Evolutionary conservation across 176 grass and related monocot genomes (phyloP).

Genomic region (Triticum dicoccoides): DNA sequence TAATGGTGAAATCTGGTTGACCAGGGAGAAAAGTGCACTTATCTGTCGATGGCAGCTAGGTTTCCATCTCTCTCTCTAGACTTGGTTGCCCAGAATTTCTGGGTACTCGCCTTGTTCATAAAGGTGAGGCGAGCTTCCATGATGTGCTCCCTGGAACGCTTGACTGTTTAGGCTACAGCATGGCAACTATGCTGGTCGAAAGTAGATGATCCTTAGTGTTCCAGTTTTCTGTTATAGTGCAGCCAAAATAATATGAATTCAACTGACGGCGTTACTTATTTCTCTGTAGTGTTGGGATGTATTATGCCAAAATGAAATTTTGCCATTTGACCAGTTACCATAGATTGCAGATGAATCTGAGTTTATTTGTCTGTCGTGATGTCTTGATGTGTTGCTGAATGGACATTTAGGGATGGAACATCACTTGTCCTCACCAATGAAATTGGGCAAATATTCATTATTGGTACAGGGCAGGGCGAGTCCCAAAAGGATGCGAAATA

Average conservation of each 20-base stretch:
- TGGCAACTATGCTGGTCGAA: background rate
- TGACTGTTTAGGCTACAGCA: background rate
- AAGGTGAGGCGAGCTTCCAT: background rate
- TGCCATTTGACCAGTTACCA: background rate
- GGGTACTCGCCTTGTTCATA: background rate
- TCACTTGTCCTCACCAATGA: slow-evolving; percentile 93
- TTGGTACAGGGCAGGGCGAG: slow-evolving; percentile 93
- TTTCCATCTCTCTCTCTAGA: too few species aligned
- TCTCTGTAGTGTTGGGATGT: background rate
- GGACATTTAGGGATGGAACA: slow-evolving; percentile 80
- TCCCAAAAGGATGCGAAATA: slow-evolving; percentile 98
- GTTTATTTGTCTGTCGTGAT: background rate
- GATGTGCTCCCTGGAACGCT: background rate
- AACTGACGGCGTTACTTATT: slow-evolving; percentile 4
- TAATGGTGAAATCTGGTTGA: too few species aligned
- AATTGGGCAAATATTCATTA: slow-evolving; percentile 97
- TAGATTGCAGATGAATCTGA: slow-evolving; percentile 28
- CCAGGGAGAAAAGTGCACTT: too few species aligned
- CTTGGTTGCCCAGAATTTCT: background rate
- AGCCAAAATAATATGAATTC: background rate
- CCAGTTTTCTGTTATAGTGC: background rate
- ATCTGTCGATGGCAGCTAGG: too few species aligned
- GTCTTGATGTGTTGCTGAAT: slow-evolving; percentile 27
- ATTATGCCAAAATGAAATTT: slow-evolving; percentile 9
- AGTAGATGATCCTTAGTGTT: background rate